Evolutionary conservation across 2,329 filamentous ascomycete species (phyloP).

Genomic region (Trichoderma afroharzianum): DNA sequence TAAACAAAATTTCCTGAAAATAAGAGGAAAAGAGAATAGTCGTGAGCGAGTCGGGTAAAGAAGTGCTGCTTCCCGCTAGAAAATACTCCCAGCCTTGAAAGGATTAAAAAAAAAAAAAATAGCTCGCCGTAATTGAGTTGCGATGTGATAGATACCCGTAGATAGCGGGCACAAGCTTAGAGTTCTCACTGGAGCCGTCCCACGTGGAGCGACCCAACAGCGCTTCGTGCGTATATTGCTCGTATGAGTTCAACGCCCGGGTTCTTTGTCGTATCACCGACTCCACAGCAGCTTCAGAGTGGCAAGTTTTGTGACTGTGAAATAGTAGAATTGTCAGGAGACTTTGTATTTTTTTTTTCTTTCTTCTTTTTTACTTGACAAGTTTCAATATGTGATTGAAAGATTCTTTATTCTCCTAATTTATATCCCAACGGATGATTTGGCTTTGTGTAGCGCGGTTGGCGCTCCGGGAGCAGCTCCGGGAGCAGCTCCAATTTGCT

Average conservation of each 20-base stretch:
- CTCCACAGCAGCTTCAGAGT: neutral
- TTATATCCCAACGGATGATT: neutral
- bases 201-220: neutral
- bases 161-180: neutral
- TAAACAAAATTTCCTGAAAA: neutral
- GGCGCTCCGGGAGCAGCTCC: neutral
- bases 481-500: neutral
- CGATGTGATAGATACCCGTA: neutral
- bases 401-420: neutral
- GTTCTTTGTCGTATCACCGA: neutral
- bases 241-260: neutral
- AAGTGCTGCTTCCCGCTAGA: neutral
- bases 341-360: fast-evolving
- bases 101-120: neutral
- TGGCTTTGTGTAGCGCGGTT: neutral
- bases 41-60: neutral
- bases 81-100: neutral
- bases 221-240: neutral
- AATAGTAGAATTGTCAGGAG: neutral
- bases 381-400: neutral
- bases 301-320: neutral
- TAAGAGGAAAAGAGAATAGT: neutral
- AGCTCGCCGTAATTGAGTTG: neutral
- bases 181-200: neutral
- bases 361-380: neutral